A percentile compares a stretch with the other conserved stretches of the same genome.
Conservation (phyloP, 176 grass and related monocot genomes). For the Eleusine indica region DNA sequence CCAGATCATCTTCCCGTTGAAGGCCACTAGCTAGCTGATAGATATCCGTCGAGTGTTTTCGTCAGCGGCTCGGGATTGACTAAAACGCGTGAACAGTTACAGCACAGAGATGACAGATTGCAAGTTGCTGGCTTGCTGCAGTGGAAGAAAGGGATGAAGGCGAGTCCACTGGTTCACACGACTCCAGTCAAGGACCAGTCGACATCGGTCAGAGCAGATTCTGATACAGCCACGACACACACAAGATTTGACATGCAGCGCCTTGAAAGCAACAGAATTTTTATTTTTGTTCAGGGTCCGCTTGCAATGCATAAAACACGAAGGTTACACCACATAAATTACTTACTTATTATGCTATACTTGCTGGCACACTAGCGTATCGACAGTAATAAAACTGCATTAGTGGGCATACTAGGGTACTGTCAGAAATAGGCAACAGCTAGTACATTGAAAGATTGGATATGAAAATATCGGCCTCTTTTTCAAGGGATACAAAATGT, state of each 20-base stretch:
- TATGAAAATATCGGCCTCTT: too few species aligned
- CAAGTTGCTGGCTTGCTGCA: conserved; percentile 2
- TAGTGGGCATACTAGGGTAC: too few species aligned
- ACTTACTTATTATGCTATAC: too few species aligned
- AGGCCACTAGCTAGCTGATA: neutral
- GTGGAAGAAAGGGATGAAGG: neutral
- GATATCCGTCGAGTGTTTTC: neutral
- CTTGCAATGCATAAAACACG: neutral
- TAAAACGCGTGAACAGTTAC: conserved; percentile 13
- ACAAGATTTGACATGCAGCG: too few species aligned
- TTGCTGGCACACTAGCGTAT: too few species aligned
- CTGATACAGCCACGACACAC: neutral
- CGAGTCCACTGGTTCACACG: conserved; percentile 34
- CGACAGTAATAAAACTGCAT: too few species aligned
- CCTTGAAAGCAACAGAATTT: too few species aligned
- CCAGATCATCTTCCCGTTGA: neutral
- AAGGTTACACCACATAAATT: neutral
- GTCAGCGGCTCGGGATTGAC: conserved; percentile 24
- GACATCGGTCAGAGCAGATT: neutral
- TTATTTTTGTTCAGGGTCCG: neutral
- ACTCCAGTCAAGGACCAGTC: conserved; percentile 30
- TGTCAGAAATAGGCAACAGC: too few species aligned
- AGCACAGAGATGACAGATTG: neutral
- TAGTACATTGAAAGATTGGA: too few species aligned
- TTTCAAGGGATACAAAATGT: too few species aligned